These are phyloP conservation scores for Scytalidium lignicola DNA, from an alignment of 2,329 filamentous ascomycete genomes.

Conservation along the genomic window DNA sequence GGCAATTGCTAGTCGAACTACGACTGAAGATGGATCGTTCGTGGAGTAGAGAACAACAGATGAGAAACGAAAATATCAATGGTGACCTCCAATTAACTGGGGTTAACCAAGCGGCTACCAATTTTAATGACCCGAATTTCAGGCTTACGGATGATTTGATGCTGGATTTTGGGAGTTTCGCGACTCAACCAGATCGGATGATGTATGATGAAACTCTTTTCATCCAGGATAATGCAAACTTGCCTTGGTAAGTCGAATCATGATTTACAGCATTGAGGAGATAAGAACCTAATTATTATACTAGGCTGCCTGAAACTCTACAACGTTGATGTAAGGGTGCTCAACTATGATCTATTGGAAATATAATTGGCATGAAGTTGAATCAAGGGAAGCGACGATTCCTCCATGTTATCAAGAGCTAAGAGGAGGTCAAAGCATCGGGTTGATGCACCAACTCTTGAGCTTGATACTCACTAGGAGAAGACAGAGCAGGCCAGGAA, in stretches of 20 bases:
- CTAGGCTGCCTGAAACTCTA: background rate
- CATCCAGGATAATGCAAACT: background rate
- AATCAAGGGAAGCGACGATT: too few relatives aligned
- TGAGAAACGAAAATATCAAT: too few relatives aligned
- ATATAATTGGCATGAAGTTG: too few relatives aligned
- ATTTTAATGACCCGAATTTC: background rate
- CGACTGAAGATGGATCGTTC: background rate
- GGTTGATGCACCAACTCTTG: too few relatives aligned
- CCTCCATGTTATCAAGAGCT: too few relatives aligned
- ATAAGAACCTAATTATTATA: background rate
- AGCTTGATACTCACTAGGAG: too few relatives aligned
- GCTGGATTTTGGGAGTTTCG: slow-evolving; percentile 6
- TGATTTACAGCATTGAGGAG: background rate
- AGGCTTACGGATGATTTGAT: slow-evolving; percentile 8
- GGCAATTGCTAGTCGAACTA: slow-evolving; percentile 11
- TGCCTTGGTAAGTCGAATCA: background rate
- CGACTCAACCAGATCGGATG: background rate
- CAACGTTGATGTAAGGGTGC: background rate
- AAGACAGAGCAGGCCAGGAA: too few relatives aligned
- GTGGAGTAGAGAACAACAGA: background rate
- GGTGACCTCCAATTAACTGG: background rate
- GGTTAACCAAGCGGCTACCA: background rate
- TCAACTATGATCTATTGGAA: too few relatives aligned
- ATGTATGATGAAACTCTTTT: background rate
- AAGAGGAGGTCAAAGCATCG: too few relatives aligned